These are phyloP conservation scores for Fusarium nygamai DNA, from an alignment of 2,329 filamentous ascomycete genomes.

Conservation along the genomic window DNA sequence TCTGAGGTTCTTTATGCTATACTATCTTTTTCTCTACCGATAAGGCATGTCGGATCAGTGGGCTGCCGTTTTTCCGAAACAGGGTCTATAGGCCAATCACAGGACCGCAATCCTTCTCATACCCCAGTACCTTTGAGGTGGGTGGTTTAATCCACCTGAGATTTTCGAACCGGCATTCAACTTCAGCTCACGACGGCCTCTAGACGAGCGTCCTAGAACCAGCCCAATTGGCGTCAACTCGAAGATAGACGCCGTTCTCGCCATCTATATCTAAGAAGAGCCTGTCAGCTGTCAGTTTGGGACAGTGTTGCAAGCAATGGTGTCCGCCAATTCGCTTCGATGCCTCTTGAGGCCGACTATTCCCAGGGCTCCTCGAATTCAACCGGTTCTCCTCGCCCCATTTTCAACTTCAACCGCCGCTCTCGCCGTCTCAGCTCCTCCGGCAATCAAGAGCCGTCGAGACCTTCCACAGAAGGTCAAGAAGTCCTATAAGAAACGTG, in stretches of 20 bases:
- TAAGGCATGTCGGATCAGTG: slow-evolving; percentile 45
- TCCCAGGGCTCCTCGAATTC: slow-evolving; percentile 47
- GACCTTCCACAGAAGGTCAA: slow-evolving; percentile 53
- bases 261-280: slow-evolving; percentile 7
- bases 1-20: background rate
- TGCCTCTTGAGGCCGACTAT: slow-evolving; percentile 53
- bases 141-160: slow-evolving; percentile 40
- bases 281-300: background rate
- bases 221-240: slow-evolving; percentile 46
- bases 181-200: slow-evolving; percentile 39
- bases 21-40: slow-evolving; percentile 36
- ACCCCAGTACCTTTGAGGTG: slow-evolving; percentile 26
- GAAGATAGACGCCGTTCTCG: slow-evolving; percentile 28
- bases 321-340: slow-evolving; percentile 54
- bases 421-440: slow-evolving; percentile 43
- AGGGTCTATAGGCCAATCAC: slow-evolving; percentile 30
- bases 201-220: slow-evolving; percentile 36
- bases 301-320: slow-evolving; percentile 45
- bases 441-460: slow-evolving; percentile 49
- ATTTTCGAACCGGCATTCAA: slow-evolving; percentile 45
- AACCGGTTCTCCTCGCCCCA: slow-evolving; percentile 49
- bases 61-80: slow-evolving; percentile 39
- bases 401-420: slow-evolving; percentile 52
- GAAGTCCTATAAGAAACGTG: slow-evolving; percentile 64
- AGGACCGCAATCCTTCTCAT: background rate